Percentiles rank a stretch among this genome's conserved stretches.
phyloP scores from a whole-genome alignment of 2,329 filamentous ascomycete genomes.

The Ceratocystis huliohia region DNA sequence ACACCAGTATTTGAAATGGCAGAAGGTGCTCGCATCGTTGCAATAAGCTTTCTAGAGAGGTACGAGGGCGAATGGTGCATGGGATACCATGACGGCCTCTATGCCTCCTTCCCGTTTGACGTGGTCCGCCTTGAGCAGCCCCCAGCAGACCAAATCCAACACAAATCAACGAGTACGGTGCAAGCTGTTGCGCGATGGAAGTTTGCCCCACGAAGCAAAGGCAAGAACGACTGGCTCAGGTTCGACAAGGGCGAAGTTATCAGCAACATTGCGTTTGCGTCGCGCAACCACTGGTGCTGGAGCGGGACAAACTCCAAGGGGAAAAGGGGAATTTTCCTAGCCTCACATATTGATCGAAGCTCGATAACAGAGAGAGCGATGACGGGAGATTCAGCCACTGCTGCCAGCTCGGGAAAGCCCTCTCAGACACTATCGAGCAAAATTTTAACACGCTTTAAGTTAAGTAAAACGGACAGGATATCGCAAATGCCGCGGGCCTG shows the following conservation, averaged over 20 bases:
- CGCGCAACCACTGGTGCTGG: slow-evolving; percentile 44
- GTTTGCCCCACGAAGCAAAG: slow-evolving; percentile 34
- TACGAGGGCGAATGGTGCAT: slow-evolving; percentile 46
- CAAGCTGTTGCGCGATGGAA: slow-evolving; percentile 41
- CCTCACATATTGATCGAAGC: slow-evolving; percentile 36
- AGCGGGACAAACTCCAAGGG: slow-evolving; percentile 40
- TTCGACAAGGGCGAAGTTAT: slow-evolving; percentile 56
- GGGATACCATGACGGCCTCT: slow-evolving; percentile 43
- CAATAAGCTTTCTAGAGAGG: slow-evolving; percentile 38
- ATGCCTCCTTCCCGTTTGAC: slow-evolving; percentile 39
- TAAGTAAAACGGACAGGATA: slow-evolving; percentile 15
- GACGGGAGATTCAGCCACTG: not conserved
- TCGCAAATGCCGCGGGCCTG: slow-evolving; percentile 9
- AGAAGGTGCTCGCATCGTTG: slow-evolving; percentile 38
- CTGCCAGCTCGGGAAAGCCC: slow-evolving; percentile 11
- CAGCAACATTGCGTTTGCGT: slow-evolving; percentile 46
- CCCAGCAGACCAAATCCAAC: slow-evolving; percentile 34
- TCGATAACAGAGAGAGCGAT: slow-evolving; percentile 31
- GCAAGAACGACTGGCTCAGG: slow-evolving; percentile 38
- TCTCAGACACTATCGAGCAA: not conserved
- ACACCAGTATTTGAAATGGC: slow-evolving; percentile 36
- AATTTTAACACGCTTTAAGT: slow-evolving; percentile 15
- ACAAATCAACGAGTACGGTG: slow-evolving; percentile 34
- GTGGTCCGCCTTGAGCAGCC: slow-evolving; percentile 38
- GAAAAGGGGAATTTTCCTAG: slow-evolving; percentile 42